A percentile compares a stretch with the other conserved stretches of the same genome.
Evolutionary conservation across 371 early-diverging fungal genomes (phyloP).

Genomic region (Rhizopus stolonifer): DNA sequence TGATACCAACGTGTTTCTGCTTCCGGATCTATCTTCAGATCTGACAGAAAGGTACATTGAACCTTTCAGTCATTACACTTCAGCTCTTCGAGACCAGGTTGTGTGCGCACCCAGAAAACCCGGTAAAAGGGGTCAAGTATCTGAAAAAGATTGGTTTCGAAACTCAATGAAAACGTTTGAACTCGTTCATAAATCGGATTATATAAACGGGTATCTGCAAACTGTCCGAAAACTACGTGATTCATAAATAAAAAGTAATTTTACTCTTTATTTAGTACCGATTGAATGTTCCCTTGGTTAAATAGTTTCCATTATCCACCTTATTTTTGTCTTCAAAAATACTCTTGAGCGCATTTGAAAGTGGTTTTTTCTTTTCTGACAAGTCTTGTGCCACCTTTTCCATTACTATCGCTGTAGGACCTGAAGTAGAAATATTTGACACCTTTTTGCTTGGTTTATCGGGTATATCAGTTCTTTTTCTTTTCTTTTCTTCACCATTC

Average conservation of each 20-base stretch:
- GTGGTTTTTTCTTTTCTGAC: slow-evolving; percentile 41
- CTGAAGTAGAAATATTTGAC: slow-evolving; percentile 23
- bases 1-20: slow-evolving; percentile 32
- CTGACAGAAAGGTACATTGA: slow-evolving; percentile 15
- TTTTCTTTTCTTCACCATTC: slow-evolving; percentile 15
- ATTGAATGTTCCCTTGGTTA: slow-evolving; percentile 72
- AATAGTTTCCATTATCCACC: slow-evolving; percentile 53
- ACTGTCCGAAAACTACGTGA: slow-evolving; percentile 23
- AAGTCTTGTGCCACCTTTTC: slow-evolving; percentile 58
- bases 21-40: slow-evolving; percentile 3
- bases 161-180: slow-evolving; percentile 44
- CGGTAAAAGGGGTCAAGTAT: slow-evolving; percentile 49
- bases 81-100: slow-evolving; percentile 47
- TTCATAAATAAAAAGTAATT: neutral
- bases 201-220: slow-evolving; percentile 34
- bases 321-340: slow-evolving; percentile 49
- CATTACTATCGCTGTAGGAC: slow-evolving; percentile 53
- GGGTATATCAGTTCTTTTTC: slow-evolving; percentile 29
- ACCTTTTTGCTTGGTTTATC: slow-evolving; percentile 20
- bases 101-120: slow-evolving; percentile 45
- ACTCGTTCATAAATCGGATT: slow-evolving; percentile 42
- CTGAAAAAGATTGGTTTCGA: slow-evolving; percentile 54
- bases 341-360: slow-evolving; percentile 57
- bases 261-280: slow-evolving; percentile 43
- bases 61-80: slow-evolving; percentile 33